A percentile compares a stretch with the other conserved stretches of the same genome.
These are phyloP conservation scores for Ophiostoma populinum DNA, from an alignment of 2,329 filamentous ascomycete genomes.

Conservation along the genomic window DNA sequence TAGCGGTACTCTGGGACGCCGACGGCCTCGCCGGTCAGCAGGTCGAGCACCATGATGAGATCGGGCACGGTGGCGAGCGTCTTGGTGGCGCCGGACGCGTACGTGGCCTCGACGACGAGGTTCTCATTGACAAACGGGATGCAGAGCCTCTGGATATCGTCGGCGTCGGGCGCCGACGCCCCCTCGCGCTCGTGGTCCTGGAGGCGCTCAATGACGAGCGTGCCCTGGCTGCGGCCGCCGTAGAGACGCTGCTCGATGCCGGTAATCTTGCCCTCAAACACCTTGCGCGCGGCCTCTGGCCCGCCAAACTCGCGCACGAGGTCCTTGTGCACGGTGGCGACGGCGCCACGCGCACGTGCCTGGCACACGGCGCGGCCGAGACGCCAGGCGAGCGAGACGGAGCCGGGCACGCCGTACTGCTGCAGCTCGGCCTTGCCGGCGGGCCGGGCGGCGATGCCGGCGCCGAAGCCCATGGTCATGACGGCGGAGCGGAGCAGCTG, in stretches of 20 bases:
- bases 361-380: constrained; percentile 38
- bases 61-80: constrained; percentile 31
- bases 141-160: constrained; percentile 8
- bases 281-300: constrained; percentile 24
- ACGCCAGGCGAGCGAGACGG: constrained; percentile 22
- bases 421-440: constrained; percentile 18
- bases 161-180: constrained; percentile 1
- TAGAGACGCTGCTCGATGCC: constrained; percentile 30
- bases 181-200: constrained; percentile 8
- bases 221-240: constrained; percentile 31
- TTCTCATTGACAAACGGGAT: constrained; percentile 17
- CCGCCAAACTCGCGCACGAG: constrained; percentile 32
- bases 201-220: constrained; percentile 15
- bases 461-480: constrained; percentile 24
- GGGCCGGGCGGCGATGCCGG: constrained; percentile 18
- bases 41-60: constrained; percentile 30
- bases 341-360: constrained; percentile 24
- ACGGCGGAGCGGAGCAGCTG: constrained; percentile 23
- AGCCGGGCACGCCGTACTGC: constrained; percentile 19
- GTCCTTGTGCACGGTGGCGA: constrained; percentile 26
- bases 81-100: constrained; percentile 12
- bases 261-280: constrained; percentile 36
- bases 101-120: constrained; percentile 11
- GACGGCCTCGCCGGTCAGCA: constrained; percentile 28
- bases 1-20: constrained; percentile 38